Percentiles rank a stretch among this genome's conserved stretches.
phyloP scores from a whole-genome alignment of 129 eudicot genomes.

The Silybum marianum region DNA sequence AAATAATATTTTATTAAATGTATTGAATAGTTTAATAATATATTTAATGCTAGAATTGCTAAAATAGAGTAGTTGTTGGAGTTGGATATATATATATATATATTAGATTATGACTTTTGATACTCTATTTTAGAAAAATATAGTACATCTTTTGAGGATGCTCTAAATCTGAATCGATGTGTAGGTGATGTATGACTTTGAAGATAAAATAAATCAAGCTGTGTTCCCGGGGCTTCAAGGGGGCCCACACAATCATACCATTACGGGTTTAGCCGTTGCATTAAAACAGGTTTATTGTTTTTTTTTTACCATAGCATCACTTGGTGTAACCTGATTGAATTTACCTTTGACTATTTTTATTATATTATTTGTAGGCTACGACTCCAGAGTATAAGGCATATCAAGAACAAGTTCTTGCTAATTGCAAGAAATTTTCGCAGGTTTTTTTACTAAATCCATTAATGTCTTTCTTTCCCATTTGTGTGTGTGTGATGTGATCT shows the following conservation, averaged over 20 bases:
- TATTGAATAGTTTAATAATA: no score
- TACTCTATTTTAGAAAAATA: no score
- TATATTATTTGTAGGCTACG: conserved; percentile 50
- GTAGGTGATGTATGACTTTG: conserved; percentile 93
- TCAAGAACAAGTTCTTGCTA: conserved; percentile 79
- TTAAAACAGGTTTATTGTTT: conserved; percentile 66
- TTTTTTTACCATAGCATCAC: neutral
- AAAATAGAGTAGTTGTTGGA: no score
- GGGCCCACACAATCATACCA: conserved; percentile 96
- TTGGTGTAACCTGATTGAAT: neutral
- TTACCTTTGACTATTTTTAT: conserved; percentile 11
- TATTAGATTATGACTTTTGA: no score
- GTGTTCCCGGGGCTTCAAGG: conserved; percentile 98
- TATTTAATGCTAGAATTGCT: no score
- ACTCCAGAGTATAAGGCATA: conserved; percentile 88
- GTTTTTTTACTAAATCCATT: conserved; percentile 25
- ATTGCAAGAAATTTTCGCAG: conserved; percentile 80
- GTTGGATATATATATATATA: no score
- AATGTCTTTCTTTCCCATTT: neutral
- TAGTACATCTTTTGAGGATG: no score
- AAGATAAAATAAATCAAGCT: conserved; percentile 89
- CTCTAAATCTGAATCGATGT: neutral
- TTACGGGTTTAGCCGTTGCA: conserved; percentile 88
- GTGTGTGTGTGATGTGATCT: no score
- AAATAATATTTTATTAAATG: no score